Evolutionary conservation across 179 eudicot genomes (phyloP).

Genomic region (Silene vulgaris): DNA sequence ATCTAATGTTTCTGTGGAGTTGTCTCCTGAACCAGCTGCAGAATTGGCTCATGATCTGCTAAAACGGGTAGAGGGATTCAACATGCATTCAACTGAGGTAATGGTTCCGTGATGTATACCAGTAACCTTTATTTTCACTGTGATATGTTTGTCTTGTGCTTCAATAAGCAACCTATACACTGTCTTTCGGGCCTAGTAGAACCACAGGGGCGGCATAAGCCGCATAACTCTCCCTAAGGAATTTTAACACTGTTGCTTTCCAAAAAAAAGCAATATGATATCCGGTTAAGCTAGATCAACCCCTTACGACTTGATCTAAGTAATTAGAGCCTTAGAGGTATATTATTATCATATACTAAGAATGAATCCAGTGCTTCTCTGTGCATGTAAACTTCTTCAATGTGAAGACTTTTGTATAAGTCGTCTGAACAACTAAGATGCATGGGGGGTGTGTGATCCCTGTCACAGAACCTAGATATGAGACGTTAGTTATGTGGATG

Average conservation of each 20-base stretch:
- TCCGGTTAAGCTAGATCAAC: not conserved
- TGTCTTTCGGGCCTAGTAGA: not conserved
- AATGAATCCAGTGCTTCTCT: not conserved
- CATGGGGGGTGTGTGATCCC: not conserved
- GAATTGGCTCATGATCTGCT: slow-evolving; percentile 83
- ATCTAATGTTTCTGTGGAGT: slow-evolving; percentile 73
- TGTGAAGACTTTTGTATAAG: not conserved
- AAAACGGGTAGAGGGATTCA: slow-evolving; percentile 68
- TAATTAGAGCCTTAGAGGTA: not conserved
- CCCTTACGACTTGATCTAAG: not conserved
- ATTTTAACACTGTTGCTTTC: not conserved
- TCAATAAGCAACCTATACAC: not conserved
- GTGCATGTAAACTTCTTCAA: not conserved
- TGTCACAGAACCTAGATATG: slow-evolving; percentile 1
- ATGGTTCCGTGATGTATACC: not conserved
- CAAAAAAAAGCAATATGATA: not conserved
- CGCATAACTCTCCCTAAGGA: not conserved
- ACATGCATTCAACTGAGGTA: slow-evolving; percentile 96
- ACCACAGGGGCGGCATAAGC: not conserved
- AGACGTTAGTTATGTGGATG: not conserved
- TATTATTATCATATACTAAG: not conserved
- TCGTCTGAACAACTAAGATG: not conserved
- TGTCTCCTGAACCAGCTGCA: slow-evolving; percentile 90
- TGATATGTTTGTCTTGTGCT: not conserved
- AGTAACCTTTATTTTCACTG: not conserved